Percentiles rank a stretch among this genome's conserved stretches.
Conservation (phyloP, 192 early-diverging fungal species). For the Backusella morwellensis region DNA sequence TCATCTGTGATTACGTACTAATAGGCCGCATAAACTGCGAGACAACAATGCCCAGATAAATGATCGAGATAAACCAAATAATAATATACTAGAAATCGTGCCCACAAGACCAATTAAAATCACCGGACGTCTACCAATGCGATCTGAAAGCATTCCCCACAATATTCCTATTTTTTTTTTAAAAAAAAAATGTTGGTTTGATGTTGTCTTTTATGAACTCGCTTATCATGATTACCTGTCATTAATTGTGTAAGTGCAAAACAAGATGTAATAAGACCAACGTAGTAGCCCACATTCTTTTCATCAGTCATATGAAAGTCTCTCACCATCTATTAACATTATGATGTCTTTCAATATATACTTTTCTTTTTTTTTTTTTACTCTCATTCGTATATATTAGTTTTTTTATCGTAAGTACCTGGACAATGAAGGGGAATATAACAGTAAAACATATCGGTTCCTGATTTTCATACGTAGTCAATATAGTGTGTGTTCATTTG, state of each 20-base stretch:
- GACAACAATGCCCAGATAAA: constrained; percentile 52
- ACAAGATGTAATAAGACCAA: constrained; percentile 46
- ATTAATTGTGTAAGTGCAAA: constrained; percentile 51
- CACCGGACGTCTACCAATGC: constrained; percentile 66
- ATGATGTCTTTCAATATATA: not conserved
- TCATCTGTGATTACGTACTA: constrained; percentile 18
- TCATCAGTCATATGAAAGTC: constrained; percentile 66
- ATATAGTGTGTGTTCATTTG: not conserved
- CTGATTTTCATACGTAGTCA: not conserved
- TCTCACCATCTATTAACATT: constrained; percentile 40
- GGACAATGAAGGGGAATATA: constrained; percentile 28
- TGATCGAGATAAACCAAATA: constrained; percentile 62
- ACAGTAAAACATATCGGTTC: constrained; percentile 33
- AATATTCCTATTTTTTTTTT: constrained; percentile 34
- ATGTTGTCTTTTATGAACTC: not conserved
- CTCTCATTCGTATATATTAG: not conserved
- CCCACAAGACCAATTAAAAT: constrained; percentile 68
- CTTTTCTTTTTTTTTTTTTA: not conserved
- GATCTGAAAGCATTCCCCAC: constrained; percentile 69
- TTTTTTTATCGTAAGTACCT: not conserved
- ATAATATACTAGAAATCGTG: constrained; percentile 54
- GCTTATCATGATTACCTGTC: constrained; percentile 31
- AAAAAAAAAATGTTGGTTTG: not conserved
- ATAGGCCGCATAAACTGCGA: constrained; percentile 54
- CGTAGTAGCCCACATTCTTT: constrained; percentile 42